Base-by-base conservation (phyloP, 2,329 filamentous ascomycete genomes). In the Cucurbitaria berberidis region DNA sequence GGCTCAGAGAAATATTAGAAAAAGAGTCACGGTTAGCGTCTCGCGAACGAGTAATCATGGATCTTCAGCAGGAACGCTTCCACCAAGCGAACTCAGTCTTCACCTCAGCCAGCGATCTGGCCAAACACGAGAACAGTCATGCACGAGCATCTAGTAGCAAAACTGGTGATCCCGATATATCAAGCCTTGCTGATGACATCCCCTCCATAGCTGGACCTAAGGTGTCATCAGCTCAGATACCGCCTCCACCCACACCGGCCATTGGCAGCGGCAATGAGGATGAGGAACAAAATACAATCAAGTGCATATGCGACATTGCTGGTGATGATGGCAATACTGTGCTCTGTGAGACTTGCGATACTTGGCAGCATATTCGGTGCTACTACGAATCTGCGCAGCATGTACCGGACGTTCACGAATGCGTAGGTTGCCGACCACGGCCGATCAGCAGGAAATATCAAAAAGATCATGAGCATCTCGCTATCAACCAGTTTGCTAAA, bases 301-400 rank as follows among this genome's bases (percentile, higher is more conserved):
- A 93, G 81, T 97, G 93, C 83, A 95, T 97, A 64, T 97, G 93
- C 78, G 86, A 86, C 72, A 96, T 89, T 76, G 80, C 85, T 76
- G 91, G 95, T 80, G 93, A 97, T 81, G 93, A 97, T 81, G 93
- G 93, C 77, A 92, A 90, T 76, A 97, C 93, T 56, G 95, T 97
- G 57, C 92, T 91, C 75, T 97, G 93, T 81, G 93, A 96, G 73
- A 84, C 81, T 48, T 97, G 93, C 81, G 89, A 96, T 72, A 93
- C 91, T 35, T 97, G 93, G 93, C 93, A 97, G 76, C 93, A 97
- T 76, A 95, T 96, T 68, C 87, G 90, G 73, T 97, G 93, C 77
- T 96, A 95, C 77, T 96, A 96, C 72, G 89, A 89, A 62, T 82
- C 85, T 73, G n/a, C 34, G 4, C 15, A 38, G n/a, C 3, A 38